Percentiles rank a stretch among this genome's conserved stretches.
These are phyloP conservation scores for Tremellales sp. DNA, from an alignment of 1,284 basidiomycete genomes.

Conservation along the genomic window DNA sequence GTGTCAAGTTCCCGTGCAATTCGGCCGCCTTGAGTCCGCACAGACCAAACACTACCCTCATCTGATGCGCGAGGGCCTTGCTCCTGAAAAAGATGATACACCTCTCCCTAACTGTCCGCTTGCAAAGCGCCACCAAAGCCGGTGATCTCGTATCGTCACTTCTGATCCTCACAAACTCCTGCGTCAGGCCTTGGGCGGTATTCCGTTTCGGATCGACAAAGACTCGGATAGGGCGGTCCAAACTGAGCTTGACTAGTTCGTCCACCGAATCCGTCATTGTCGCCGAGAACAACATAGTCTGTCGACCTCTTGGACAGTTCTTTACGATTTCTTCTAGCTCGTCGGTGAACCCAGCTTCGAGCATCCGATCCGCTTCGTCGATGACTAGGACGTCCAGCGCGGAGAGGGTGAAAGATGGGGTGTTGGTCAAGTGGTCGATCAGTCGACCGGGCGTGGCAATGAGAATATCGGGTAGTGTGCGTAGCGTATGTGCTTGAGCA, in stretches of 20 bases:
- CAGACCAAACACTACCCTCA: constrained; percentile 89
- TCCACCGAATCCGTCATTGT: constrained; percentile 98
- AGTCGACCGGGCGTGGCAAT: constrained; percentile 94
- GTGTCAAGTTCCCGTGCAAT: constrained; percentile 88
- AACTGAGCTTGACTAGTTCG: constrained; percentile 83
- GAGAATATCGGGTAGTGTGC: constrained; percentile 82
- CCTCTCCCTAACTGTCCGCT: constrained; percentile 74
- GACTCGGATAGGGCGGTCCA: constrained; percentile 85
- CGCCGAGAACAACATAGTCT: constrained; percentile 97
- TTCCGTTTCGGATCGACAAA: constrained; percentile 92
- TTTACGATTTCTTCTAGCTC: constrained; percentile 91
- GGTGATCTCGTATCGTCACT: constrained; percentile 71
- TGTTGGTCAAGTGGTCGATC: constrained; percentile 95
- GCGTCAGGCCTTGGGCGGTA: constrained; percentile 82
- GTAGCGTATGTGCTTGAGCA: constrained; percentile 77
- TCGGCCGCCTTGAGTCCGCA: constrained; percentile 82
- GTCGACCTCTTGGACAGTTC: constrained; percentile 78
- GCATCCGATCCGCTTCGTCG: constrained; percentile 97
- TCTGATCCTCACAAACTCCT: constrained; percentile 90
- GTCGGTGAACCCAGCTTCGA: constrained; percentile 95
- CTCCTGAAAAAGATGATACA: constrained; percentile 93
- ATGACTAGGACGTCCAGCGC: constrained; percentile 89
- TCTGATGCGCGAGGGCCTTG: constrained; percentile 94
- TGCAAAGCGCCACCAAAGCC: constrained; percentile 77
- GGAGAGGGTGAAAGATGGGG: constrained; percentile 87